A percentile compares a stretch with the other conserved stretches of the same genome.
Evolutionary conservation across 2,329 filamentous ascomycete species (phyloP).

Genomic region (Botrytis fabae): DNA sequence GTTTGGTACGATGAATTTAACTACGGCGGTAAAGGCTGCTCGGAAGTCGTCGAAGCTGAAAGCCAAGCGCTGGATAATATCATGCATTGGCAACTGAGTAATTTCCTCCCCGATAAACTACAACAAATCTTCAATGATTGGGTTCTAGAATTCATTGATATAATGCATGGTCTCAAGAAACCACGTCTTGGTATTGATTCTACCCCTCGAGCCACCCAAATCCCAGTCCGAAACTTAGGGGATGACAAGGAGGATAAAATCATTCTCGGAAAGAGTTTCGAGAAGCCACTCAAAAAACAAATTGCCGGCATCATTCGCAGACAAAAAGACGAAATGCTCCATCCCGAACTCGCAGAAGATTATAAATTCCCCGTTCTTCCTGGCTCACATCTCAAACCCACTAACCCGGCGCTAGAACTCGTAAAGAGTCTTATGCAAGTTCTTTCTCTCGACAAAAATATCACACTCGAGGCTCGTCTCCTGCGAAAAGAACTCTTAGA

Average conservation of each 20-base stretch:
- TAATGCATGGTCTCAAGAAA: slow-evolving; percentile 87
- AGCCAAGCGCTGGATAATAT: slow-evolving; percentile 83
- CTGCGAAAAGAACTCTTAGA: slow-evolving; percentile 85
- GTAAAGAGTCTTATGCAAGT: slow-evolving; percentile 94
- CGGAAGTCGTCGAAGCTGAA: slow-evolving; percentile 73
- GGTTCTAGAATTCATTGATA: slow-evolving; percentile 90
- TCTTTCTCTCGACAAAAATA: slow-evolving; percentile 84
- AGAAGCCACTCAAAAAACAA: slow-evolving; percentile 87
- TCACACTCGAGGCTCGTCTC: slow-evolving; percentile 81
- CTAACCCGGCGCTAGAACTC: slow-evolving; percentile 83
- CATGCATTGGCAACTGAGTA: slow-evolving; percentile 98
- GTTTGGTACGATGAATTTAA: slow-evolving; percentile 99
- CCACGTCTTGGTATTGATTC: slow-evolving; percentile 50
- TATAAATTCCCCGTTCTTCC: slow-evolving; percentile 83
- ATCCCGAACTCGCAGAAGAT: slow-evolving; percentile 83
- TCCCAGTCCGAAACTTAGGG: slow-evolving; percentile 56
- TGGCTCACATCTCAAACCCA: slow-evolving; percentile 62
- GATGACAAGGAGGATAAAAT: slow-evolving; percentile 59
- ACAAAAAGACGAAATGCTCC: slow-evolving; percentile 84
- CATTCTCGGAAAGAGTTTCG: slow-evolving; percentile 78
- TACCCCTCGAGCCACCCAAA: slow-evolving; percentile 58
- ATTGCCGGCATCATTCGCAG: slow-evolving; percentile 78
- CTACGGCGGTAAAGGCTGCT: slow-evolving; percentile 91
- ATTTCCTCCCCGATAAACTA: slow-evolving; percentile 77
- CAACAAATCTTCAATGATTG: slow-evolving; percentile 87